Evolutionary conservation across 768 basidiomycete genomes (phyloP).

Genomic region (Tricholoma matsutake): DNA sequence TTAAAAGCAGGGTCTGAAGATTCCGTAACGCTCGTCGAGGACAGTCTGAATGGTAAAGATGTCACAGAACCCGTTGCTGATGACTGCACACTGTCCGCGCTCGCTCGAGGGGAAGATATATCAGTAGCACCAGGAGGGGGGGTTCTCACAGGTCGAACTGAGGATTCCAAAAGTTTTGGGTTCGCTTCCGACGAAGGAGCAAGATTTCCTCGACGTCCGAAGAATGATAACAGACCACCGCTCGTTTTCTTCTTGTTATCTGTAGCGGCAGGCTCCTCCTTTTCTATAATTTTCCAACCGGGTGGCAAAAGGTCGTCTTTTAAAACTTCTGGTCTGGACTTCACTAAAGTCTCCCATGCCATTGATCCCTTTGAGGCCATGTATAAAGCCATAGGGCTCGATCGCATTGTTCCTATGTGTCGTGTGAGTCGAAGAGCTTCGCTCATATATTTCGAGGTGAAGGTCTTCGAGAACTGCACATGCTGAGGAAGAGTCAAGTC

Average conservation of each 20-base stretch:
- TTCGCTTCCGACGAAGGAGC: conserved; percentile 6
- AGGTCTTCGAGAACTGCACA: conserved; percentile 51
- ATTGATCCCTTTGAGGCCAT: conserved; percentile 68
- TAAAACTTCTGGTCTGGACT: conserved; percentile 43
- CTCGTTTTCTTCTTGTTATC: conserved; percentile 51
- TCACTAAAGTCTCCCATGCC: conserved; percentile 72
- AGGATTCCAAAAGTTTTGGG: conserved; percentile 13
- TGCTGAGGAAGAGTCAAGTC: conserved; percentile 48
- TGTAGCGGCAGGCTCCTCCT: conserved; percentile 33
- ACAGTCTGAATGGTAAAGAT: conserved; percentile 4
- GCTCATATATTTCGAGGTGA: conserved; percentile 54
- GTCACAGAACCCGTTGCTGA: conserved; percentile 5
- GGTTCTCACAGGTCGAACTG: conserved; percentile 8
- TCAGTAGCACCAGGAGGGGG: conserved; percentile 13
- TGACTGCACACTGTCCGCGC: conserved; percentile 18
- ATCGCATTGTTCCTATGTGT: conserved; percentile 47
- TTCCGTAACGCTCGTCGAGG: conserved; percentile 4
- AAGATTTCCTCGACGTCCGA: conserved; percentile 41
- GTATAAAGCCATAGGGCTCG: conserved; percentile 69
- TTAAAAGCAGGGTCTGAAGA: conserved; percentile 2
- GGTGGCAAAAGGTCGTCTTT: conserved; percentile 59
- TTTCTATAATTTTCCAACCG: conserved; percentile 72
- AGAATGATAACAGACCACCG: conserved; percentile 71
- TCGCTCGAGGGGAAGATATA: conserved; percentile 22
- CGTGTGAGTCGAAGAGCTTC: conserved; percentile 65